Evolutionary conservation across 2,329 filamentous ascomycete species (phyloP).

Genomic region (Metarhizium humberi): DNA sequence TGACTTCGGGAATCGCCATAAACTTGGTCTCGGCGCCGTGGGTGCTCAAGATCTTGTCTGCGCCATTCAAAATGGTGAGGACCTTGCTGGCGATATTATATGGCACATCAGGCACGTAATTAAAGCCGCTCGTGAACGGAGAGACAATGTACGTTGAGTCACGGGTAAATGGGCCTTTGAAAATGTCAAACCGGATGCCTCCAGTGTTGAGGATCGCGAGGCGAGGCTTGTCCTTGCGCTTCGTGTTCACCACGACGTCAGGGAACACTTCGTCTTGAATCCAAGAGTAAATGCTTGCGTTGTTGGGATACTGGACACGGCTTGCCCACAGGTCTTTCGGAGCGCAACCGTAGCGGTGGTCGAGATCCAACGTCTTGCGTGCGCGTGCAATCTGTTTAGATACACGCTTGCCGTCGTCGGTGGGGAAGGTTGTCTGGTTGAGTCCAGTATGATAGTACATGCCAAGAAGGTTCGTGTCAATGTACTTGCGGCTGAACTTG

Average conservation of each 20-base stretch:
- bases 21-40: slow-evolving; percentile 31
- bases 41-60: slow-evolving; percentile 36
- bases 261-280: slow-evolving; percentile 69
- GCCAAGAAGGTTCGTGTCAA: slow-evolving; percentile 87
- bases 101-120: slow-evolving; percentile 71
- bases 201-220: slow-evolving; percentile 82
- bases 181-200: slow-evolving; percentile 89
- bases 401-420: slow-evolving; percentile 63
- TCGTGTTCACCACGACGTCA: slow-evolving; percentile 47
- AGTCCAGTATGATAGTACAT: slow-evolving; percentile 72
- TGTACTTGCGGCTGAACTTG: slow-evolving; percentile 70
- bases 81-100: slow-evolving; percentile 66
- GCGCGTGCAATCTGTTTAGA: slow-evolving; percentile 60
- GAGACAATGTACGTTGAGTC: slow-evolving; percentile 82
- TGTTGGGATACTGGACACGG: slow-evolving; percentile 61
- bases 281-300: slow-evolving; percentile 73
- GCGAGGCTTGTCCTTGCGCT: slow-evolving; percentile 50
- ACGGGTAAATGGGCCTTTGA: slow-evolving; percentile 81
- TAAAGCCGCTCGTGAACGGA: slow-evolving; percentile 75
- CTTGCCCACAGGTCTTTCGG: slow-evolving; percentile 76
- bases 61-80: slow-evolving; percentile 47
- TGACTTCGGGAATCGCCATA: slow-evolving; percentile 40
- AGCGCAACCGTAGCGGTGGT: slow-evolving; percentile 72
- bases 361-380: slow-evolving; percentile 61
- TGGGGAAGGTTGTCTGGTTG: slow-evolving; percentile 65